Percentiles rank a stretch among this genome's conserved stretches.
These are phyloP conservation scores for Trichoderma simmonsii DNA, from an alignment of 2,329 filamentous ascomycete species.

Conservation along the genomic window DNA sequence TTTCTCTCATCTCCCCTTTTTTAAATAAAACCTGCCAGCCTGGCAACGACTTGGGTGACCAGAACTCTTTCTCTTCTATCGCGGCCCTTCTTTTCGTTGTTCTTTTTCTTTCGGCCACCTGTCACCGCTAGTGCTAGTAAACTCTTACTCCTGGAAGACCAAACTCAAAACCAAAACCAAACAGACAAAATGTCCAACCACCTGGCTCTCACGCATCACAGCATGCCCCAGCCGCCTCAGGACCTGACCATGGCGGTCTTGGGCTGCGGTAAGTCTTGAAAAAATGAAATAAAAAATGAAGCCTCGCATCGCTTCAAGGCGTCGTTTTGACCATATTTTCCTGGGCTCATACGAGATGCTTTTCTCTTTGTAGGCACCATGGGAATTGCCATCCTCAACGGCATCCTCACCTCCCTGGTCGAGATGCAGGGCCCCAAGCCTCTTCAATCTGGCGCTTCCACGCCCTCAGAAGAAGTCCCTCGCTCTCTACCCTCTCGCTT, in stretches of 20 bases:
- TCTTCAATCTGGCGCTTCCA: constrained; percentile 45
- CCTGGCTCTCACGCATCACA: constrained; percentile 31
- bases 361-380: constrained; percentile 61
- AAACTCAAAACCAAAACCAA: background rate
- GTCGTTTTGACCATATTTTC: background rate
- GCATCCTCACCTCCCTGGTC: constrained; percentile 69
- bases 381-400: constrained; percentile 79
- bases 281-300: background rate
- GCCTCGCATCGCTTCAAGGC: background rate
- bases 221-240: constrained; percentile 35
- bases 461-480: constrained; percentile 48
- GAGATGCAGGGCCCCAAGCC: constrained; percentile 47
- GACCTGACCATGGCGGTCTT: constrained; percentile 74
- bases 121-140: constrained; percentile 11
- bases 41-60: background rate
- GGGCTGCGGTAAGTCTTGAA: constrained; percentile 66
- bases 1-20: background rate
- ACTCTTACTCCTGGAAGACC: background rate
- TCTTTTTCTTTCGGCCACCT: background rate
- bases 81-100: background rate
- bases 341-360: background rate
- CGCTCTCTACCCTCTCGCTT: constrained; percentile 67
- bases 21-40: background rate
- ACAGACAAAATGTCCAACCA: constrained; percentile 24
- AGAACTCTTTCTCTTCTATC: background rate